phyloP scores from a whole-genome alignment of 2,329 filamentous ascomycete genomes.

The Fusarium ramigenum region DNA sequence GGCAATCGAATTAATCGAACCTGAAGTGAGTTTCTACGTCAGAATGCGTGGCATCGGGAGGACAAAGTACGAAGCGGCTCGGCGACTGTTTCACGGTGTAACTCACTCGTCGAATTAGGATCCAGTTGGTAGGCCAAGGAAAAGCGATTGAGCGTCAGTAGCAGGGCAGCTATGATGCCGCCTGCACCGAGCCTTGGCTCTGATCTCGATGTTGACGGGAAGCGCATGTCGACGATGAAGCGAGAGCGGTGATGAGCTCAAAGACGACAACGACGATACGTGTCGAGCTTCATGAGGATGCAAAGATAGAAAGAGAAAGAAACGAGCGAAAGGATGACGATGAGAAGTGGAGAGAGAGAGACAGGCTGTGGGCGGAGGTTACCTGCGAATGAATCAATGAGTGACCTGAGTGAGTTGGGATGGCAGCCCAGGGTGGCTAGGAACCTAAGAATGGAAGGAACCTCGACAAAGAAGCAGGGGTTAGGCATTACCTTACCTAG shows the following conservation, averaged over 20 bases:
- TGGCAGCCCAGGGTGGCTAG: neutral
- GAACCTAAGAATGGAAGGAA: slow-evolving; percentile 24
- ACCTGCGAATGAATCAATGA: neutral
- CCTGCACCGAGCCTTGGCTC: slow-evolving; percentile 24
- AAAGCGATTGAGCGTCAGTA: slow-evolving; percentile 41
- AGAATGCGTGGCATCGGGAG: neutral
- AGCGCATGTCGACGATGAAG: slow-evolving; percentile 35
- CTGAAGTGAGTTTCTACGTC: slow-evolving; percentile 45
- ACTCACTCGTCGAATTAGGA: slow-evolving; percentile 49
- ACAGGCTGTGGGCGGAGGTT: slow-evolving; percentile 6
- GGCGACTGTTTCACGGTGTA: neutral
- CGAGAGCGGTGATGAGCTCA: slow-evolving; percentile 33
- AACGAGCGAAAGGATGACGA: slow-evolving; percentile 1
- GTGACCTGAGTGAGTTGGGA: neutral
- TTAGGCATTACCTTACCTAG: neutral
- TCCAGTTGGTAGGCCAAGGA: slow-evolving; percentile 50
- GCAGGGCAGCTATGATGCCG: slow-evolving; percentile 35
- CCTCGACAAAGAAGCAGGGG: slow-evolving; percentile 6
- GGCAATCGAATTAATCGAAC: slow-evolving; percentile 59
- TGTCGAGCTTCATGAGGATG: slow-evolving; percentile 32
- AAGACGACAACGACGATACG: slow-evolving; percentile 11
- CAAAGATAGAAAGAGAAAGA: slow-evolving; percentile 5
- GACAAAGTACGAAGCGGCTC: neutral
- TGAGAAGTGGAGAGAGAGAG: slow-evolving; percentile 6
- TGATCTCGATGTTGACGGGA: slow-evolving; percentile 11